These are phyloP conservation scores for Strobilomyces confusus DNA, from an alignment of 768 basidiomycete species.

Conservation along the genomic window DNA sequence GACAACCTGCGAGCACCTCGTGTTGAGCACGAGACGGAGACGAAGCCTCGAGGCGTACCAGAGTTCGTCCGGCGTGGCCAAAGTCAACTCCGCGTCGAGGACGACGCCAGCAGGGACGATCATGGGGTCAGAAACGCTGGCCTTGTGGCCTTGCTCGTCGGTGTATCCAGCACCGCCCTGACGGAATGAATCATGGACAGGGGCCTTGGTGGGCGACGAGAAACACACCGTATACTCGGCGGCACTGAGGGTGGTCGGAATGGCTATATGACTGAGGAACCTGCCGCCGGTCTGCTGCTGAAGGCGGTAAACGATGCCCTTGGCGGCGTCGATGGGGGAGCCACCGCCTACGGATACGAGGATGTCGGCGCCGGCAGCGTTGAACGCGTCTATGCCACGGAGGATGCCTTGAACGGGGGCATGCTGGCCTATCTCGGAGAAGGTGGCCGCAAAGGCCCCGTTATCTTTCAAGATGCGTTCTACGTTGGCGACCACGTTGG, in stretches of 20 bases:
- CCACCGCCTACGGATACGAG: constrained; percentile 78
- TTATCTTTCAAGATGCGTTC: constrained; percentile 48
- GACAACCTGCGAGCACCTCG: constrained; percentile 51
- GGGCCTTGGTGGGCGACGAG: not conserved
- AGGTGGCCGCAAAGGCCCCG: constrained; percentile 62
- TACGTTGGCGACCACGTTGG: constrained; percentile 21
- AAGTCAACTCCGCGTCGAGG: constrained; percentile 70
- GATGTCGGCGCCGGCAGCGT: constrained; percentile 55
- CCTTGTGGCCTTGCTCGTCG: constrained; percentile 65
- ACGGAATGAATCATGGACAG: constrained; percentile 1
- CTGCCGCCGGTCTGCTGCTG: constrained; percentile 52
- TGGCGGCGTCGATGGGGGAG: constrained; percentile 75
- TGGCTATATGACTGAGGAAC: constrained; percentile 64
- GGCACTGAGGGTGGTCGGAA: constrained; percentile 79
- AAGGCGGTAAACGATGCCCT: constrained; percentile 63
- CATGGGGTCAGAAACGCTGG: constrained; percentile 46
- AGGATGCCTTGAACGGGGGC: constrained; percentile 64
- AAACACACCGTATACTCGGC: constrained; percentile 64
- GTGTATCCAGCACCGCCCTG: constrained; percentile 70
- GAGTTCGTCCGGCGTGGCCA: constrained; percentile 67
- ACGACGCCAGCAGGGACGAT: constrained; percentile 71
- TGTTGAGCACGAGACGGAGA: constrained; percentile 8
- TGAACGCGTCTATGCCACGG: constrained; percentile 52
- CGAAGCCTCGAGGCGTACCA: constrained; percentile 43
- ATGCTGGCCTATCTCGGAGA: constrained; percentile 71